Conservation (phyloP, 1,284 basidiomycete species). For the Xerocomus minutiporus region DNA sequence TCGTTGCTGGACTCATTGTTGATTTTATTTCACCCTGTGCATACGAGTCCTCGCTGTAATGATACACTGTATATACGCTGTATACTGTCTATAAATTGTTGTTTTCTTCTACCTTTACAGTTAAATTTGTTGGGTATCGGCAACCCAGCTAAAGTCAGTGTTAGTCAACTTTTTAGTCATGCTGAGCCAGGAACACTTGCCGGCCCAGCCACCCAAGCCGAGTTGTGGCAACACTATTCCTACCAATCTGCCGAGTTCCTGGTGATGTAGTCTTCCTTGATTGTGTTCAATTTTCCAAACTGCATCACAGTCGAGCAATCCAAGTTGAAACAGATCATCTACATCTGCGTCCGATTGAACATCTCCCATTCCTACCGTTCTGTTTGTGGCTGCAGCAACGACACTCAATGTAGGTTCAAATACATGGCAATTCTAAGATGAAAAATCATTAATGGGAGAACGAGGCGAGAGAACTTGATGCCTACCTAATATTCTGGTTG, state of each 20-base stretch:
- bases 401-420: conserved; percentile 73
- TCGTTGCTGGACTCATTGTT: no score
- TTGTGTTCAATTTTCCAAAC: conserved; percentile 81
- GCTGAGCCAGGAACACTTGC: no score
- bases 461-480: background rate
- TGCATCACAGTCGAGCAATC: conserved; percentile 86
- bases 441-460: background rate
- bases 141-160: no score
- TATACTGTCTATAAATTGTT: no score
- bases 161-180: no score
- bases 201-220: no score
- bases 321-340: conserved; percentile 84
- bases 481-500: conserved; percentile 47
- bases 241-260: conserved; percentile 77
- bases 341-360: conserved; percentile 74
- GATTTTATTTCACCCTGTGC: no score
- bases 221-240: conserved; percentile 27
- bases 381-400: conserved; percentile 51
- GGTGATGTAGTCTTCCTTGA: conserved; percentile 80
- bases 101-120: no score
- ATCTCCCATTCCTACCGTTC: conserved; percentile 76
- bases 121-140: no score
- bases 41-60: no score
- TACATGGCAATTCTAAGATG: conserved; percentile 70
- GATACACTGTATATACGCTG: no score